A percentile compares a stretch with the other conserved stretches of the same genome.
Evolutionary conservation across 1,284 basidiomycete species (phyloP).

Genomic region (Microbotryum silenes-acaulis): DNA sequence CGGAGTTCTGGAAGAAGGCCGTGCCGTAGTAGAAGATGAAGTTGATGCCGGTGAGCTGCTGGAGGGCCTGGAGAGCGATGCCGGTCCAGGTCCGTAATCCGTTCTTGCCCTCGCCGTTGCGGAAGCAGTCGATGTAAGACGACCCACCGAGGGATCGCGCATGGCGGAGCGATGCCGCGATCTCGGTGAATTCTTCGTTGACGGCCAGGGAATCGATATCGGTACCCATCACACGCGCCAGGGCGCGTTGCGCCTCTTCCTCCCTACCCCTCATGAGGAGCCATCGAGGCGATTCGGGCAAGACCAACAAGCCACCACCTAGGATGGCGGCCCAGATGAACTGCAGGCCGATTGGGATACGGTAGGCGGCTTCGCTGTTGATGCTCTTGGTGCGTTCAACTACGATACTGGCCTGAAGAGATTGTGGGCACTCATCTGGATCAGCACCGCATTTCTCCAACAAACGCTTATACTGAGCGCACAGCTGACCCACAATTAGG

Average conservation of each 20-base stretch:
- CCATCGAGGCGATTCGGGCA: constrained; percentile 66
- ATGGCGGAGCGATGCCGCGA: constrained; percentile 34
- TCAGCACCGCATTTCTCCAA: too few relatives aligned
- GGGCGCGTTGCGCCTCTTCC: constrained; percentile 57
- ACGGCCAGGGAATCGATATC: constrained; percentile 27
- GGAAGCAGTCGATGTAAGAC: constrained; percentile 38
- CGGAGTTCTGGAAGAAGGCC: constrained; percentile 33
- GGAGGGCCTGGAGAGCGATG: constrained; percentile 38
- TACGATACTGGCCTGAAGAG: constrained; percentile 51
- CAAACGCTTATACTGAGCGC: too few relatives aligned
- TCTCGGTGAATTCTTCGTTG: constrained; percentile 31
- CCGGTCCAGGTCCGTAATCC: constrained; percentile 37
- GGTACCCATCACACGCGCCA: constrained; percentile 33
- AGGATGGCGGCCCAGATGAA: constrained; percentile 57
- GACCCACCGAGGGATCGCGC: constrained; percentile 37
- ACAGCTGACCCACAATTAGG: constrained; percentile 47
- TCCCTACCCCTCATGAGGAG: constrained; percentile 55
- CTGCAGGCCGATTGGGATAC: constrained; percentile 49
- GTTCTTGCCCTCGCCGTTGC: constrained; percentile 22
- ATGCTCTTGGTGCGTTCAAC: constrained; percentile 56
- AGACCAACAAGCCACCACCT: constrained; percentile 52
- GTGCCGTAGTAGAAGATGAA: constrained; percentile 33
- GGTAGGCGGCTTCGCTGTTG: constrained; percentile 33
- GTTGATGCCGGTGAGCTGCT: constrained; percentile 36
- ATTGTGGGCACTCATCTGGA: too few relatives aligned